A percentile compares a stretch with the other conserved stretches of the same genome.
phyloP scores from a whole-genome alignment of 768 basidiomycete species.

The Naganishia kalamii region DNA sequence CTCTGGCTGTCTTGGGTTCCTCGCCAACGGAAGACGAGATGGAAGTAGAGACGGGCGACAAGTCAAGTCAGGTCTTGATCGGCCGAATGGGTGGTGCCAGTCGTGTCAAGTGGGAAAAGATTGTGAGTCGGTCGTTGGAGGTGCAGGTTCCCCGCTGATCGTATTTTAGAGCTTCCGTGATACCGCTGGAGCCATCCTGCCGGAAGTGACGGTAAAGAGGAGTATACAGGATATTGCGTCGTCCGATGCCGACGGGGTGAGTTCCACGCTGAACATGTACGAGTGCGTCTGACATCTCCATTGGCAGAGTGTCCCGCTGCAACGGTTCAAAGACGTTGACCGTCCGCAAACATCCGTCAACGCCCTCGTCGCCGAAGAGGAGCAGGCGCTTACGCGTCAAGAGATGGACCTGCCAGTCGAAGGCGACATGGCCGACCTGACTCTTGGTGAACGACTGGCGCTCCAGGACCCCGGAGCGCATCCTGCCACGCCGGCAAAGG shows the following conservation, averaged over 20 bases:
- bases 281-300: background rate
- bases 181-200: constrained; percentile 15
- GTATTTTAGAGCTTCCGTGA: constrained; percentile 13
- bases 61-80: constrained; percentile 25
- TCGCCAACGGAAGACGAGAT: constrained; percentile 18
- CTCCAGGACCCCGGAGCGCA: constrained; percentile 49
- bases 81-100: constrained; percentile 42
- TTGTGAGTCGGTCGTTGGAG: background rate
- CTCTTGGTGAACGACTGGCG: constrained; percentile 80
- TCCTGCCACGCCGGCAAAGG: constrained; percentile 26
- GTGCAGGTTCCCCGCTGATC: background rate
- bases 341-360: constrained; percentile 23
- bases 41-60: constrained; percentile 16
- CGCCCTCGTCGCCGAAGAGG: constrained; percentile 29
- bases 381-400: constrained; percentile 25
- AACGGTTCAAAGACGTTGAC: constrained; percentile 32
- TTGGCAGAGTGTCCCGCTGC: constrained; percentile 26
- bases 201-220: constrained; percentile 30
- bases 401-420: constrained; percentile 49
- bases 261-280: background rate
- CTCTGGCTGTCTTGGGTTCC: constrained; percentile 21
- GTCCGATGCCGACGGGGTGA: constrained; percentile 20
- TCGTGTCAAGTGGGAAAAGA: constrained; percentile 37
- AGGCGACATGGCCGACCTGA: constrained; percentile 80
- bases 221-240: constrained; percentile 38